Base-by-base conservation (phyloP, 164 flowering plant genomes). In the Nymphaea colorata region DNA sequence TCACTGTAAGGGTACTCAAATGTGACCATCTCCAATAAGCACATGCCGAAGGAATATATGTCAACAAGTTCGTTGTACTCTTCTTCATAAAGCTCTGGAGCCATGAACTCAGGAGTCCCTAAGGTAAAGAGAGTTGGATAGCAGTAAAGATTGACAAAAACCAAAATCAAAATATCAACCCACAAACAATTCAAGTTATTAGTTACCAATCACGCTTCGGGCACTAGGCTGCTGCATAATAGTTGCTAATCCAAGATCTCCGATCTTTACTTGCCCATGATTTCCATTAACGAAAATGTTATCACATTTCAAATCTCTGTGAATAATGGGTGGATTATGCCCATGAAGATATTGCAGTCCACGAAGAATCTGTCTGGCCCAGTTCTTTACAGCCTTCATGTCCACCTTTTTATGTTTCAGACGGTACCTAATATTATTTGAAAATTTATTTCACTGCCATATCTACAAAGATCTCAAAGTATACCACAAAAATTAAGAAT, bases 91-190 rank as follows among this genome's bases (percentile, higher is more conserved):
- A 84, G 79, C 72, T 86, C 91, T n/a, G 90, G 88, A 6, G 90
- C 90, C 90, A 86, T 86, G 70, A 81, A 86, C 65, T 86, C 88
- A 41, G 91, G 91, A 12, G 91, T 87, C 6, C 91, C 89, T 85
- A 61, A 8, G 60, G 67, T 68, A 44, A 17, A 42, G 43, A 64
- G 67, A 41, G 7, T 44, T 25, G 59, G 12, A 47, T 3, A 12
- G 2, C 11, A n/a, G 36, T 41, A 10, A 15, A 59, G 36, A 68
- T 17, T 60, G 42, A 18, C 17, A 51, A 41, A 12, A 2, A 62
- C 4, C 43, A 7, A n/a, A 15, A 61, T 36, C 44, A 4, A 12
- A 43, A 53, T 17, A 18, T 1, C 3, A 41, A 25, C 53, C 12
- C 47, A 5, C 16, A 42, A 57, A 41, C 25, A 42, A 44, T 61